phyloP scores from a whole-genome alignment of 805 yeast species.

The Cyberlindnera bimundalis region DNA sequence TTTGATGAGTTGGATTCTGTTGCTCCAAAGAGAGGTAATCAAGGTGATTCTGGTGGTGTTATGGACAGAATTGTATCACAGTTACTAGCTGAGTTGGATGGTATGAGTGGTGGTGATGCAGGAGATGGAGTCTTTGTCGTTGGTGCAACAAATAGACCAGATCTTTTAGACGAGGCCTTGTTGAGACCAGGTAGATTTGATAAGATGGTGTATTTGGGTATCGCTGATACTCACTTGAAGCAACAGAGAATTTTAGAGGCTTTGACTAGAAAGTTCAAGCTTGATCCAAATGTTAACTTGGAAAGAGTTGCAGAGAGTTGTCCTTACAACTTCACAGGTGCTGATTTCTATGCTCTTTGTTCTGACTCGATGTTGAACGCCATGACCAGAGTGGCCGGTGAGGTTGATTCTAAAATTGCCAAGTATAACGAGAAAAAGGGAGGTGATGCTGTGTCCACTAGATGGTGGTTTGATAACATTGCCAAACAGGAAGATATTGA shows the following conservation, averaged over 20 bases:
- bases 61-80: conserved; percentile 99
- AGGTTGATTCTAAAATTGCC: conserved; percentile 64
- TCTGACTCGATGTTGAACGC: conserved; percentile 96
- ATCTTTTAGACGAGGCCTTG: conserved; percentile 88
- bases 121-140: conserved; percentile 92
- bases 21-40: conserved; percentile 97
- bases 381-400: conserved; percentile 83
- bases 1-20: conserved; percentile 97
- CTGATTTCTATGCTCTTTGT: conserved; percentile 94
- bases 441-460: conserved; percentile 48
- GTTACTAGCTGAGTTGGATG: conserved; percentile 89
- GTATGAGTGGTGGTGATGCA: conserved; percentile 80
- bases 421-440: conserved; percentile 43
- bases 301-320: conserved; percentile 59
- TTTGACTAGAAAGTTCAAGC: conserved; percentile 73
- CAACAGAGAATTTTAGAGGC: conserved; percentile 86
- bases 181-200: conserved; percentile 94
- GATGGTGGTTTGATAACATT: conserved; percentile 89
- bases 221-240: conserved; percentile 85
- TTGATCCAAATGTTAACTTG: conserved; percentile 60
- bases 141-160: conserved; percentile 99
- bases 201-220: conserved; percentile 90
- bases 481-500: conserved; percentile 64
- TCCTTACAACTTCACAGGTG: conserved; percentile 93
- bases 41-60: conserved; percentile 98